These are phyloP conservation scores for Fraxinus sp. DNA, from an alignment of 305 asterid species.

Conservation along the genomic window DNA sequence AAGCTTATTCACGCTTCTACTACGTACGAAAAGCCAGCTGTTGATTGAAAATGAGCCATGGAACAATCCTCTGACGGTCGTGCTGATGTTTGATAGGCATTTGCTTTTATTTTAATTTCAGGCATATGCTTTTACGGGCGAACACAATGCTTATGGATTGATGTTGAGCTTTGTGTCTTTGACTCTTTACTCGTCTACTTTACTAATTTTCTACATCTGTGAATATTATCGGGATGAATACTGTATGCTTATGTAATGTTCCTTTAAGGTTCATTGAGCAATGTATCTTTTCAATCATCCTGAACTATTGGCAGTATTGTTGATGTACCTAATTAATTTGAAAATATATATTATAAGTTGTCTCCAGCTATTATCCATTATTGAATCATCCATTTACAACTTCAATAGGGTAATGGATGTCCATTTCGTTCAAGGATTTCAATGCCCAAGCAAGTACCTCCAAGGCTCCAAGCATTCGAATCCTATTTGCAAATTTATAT, in stretches of 20 bases:
- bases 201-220: constrained; percentile 29
- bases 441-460: not conserved
- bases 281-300: constrained; percentile 24
- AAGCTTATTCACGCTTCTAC: constrained; percentile 14
- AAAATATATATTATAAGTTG: not conserved
- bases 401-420: not conserved
- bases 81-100: constrained; percentile 8
- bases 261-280: constrained; percentile 20
- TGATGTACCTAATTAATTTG: not conserved
- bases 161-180: constrained; percentile 18
- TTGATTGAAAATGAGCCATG: constrained; percentile 12
- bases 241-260: constrained; percentile 23
- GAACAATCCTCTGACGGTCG: not conserved
- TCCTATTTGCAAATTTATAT: not conserved
- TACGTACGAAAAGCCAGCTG: not conserved
- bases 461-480: not conserved
- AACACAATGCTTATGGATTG: constrained; percentile 20
- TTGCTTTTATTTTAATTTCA: not conserved
- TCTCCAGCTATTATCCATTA: not conserved
- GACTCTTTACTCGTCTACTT: constrained; percentile 9
- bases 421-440: not conserved
- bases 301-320: constrained; percentile 12
- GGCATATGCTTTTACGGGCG: constrained; percentile 33
- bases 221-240: constrained; percentile 32
- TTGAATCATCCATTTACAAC: not conserved